Evolutionary conservation across 1,139 yeast species (phyloP), one percentile per base, ranked within the genome.

Genomic region (Taphrina deformans): DNA sequence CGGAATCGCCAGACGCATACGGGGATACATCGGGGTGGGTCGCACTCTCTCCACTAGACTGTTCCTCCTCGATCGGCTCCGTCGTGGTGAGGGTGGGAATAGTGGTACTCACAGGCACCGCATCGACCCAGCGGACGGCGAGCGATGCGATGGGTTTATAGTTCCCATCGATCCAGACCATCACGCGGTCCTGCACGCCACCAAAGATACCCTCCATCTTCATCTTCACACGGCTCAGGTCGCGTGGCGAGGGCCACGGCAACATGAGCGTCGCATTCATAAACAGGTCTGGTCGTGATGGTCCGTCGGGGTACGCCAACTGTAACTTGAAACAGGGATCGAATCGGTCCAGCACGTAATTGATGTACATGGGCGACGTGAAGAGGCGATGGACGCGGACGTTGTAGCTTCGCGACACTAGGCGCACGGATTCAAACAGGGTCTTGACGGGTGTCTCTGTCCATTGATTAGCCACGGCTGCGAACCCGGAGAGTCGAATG

Each of bases 251-350:
- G 18, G 12, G 53, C 55, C 55, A 51, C 55, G 40, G 55, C 45
- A 38, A 18, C 7, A 53, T 2, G 16, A 53, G 29, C 2, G 48
- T 38, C 48, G 58, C 41, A n/a, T n/a, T 18, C 48, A 53, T 35
- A 23, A 53, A 53, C 31, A 53, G 23, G 16, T 53, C 58, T 6
- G 58, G 46, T 5, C 58, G 58, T 33, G 48, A 38, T 12, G 45
- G 48, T 3, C 58, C 58, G 12, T 53, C 44, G 21, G 48, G 48
- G 10, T 21, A 24, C 35, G 41, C 16, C 24, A 35, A 16, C 33
- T 53, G 58, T 14, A 53, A 24, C 26, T 53, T 53, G 58, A 53
- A 53, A 26, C 58, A 53, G 7, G 58, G 58, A 14, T 53, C 58
- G 35, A 38, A 53, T n/a, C 23, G 29, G 23, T 23, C 48, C 46